Conservation (phyloP, 2,329 filamentous ascomycete genomes). For the Trichoderma sp. region DNA sequence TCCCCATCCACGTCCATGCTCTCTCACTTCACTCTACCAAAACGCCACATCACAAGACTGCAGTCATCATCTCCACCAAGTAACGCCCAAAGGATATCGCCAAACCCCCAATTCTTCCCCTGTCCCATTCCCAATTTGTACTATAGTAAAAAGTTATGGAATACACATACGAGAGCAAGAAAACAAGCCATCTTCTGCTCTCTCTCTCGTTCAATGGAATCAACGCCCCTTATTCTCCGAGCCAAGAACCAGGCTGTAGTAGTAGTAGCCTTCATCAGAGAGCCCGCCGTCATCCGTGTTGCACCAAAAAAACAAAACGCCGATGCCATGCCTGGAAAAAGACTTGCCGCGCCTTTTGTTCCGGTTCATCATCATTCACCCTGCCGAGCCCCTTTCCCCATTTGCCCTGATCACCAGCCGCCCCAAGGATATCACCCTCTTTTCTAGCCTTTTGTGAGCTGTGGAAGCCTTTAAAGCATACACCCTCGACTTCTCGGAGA, state of each 20-base stretch:
- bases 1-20: neutral
- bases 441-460: neutral
- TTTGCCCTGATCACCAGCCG: neutral
- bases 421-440: slow-evolving; percentile 4
- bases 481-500: slow-evolving; percentile 9
- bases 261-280: neutral
- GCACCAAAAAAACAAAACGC: slow-evolving; percentile 29
- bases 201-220: neutral
- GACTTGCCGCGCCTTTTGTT: slow-evolving; percentile 8
- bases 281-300: neutral
- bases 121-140: neutral
- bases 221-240: neutral
- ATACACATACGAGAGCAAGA: slow-evolving; percentile 22
- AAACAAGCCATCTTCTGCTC: neutral
- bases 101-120: neutral
- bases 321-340: slow-evolving; percentile 30
- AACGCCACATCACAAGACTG: neutral
- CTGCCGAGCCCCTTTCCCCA: no score
- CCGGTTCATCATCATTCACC: slow-evolving; percentile 1
- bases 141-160: slow-evolving; percentile 15
- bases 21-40: neutral
- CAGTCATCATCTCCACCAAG: neutral
- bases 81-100: slow-evolving; percentile 19
- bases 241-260: neutral
- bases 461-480: slow-evolving; percentile 3